phyloP scores from a whole-genome alignment of 2,329 filamentous ascomycete species.

The Coniochaeta hoffmannii region DNA sequence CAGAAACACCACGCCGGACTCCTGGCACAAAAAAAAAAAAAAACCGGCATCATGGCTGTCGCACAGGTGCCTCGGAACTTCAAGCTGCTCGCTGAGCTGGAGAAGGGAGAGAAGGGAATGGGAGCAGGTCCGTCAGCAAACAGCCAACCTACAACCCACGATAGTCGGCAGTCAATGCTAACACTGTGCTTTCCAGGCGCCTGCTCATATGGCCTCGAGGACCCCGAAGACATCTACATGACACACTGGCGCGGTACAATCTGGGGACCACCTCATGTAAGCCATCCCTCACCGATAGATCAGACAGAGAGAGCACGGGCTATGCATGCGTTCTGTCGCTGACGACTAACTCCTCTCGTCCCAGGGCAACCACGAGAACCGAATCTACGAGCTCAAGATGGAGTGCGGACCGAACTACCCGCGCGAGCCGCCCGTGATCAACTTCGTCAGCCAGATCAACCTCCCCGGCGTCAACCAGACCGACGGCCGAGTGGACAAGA shows the following conservation, averaged over 20 bases:
- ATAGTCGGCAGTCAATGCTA: slow-evolving; percentile 2
- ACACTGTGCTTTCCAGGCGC: slow-evolving; percentile 58
- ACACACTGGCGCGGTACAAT: slow-evolving; percentile 99
- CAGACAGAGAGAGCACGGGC: too few relatives aligned
- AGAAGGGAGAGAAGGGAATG: slow-evolving; percentile 97
- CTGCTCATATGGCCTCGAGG: slow-evolving; percentile 92
- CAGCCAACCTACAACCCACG: neutral
- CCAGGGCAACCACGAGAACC: slow-evolving; percentile 89
- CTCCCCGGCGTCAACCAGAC: slow-evolving; percentile 83
- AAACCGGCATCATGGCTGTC: slow-evolving; percentile 21
- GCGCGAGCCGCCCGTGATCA: slow-evolving; percentile 78
- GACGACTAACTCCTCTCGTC: slow-evolving; percentile 4
- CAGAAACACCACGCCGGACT: neutral
- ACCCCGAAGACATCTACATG: slow-evolving; percentile 93
- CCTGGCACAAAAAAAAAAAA: too few relatives aligned
- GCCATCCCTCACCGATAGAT: slow-evolving; percentile 31
- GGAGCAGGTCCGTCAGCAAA: slow-evolving; percentile 61
- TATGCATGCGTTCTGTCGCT: too few relatives aligned
- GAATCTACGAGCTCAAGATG: slow-evolving; percentile 97
- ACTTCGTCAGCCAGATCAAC: slow-evolving; percentile 92
- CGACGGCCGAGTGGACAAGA: slow-evolving; percentile 77
- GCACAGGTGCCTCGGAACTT: slow-evolving; percentile 85
- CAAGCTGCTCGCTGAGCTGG: slow-evolving; percentile 89
- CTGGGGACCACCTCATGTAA: slow-evolving; percentile 87
- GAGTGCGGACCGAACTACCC: slow-evolving; percentile 89